phyloP scores from a whole-genome alignment of 768 basidiomycete genomes.

The Amanita rimosa region DNA sequence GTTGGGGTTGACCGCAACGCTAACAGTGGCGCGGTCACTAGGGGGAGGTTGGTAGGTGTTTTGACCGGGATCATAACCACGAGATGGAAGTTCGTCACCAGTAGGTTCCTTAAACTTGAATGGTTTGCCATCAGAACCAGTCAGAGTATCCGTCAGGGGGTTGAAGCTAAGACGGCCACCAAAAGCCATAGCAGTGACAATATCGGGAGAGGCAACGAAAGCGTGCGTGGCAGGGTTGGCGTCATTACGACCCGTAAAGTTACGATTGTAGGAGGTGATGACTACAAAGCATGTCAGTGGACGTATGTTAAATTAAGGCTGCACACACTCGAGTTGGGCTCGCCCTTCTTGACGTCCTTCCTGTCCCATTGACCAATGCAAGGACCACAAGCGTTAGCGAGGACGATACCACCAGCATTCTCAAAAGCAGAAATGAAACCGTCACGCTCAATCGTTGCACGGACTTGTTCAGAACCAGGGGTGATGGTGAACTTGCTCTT shows the following conservation, averaged over 20 bases:
- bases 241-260: constrained; percentile 99
- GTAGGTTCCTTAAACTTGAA: constrained; percentile 95
- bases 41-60: constrained; percentile 97
- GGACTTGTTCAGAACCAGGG: constrained; percentile 96
- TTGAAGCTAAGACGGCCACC: constrained; percentile 94
- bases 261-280: constrained; percentile 99
- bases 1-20: constrained; percentile 76
- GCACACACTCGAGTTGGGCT: constrained; percentile 82
- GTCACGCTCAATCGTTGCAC: constrained; percentile 95
- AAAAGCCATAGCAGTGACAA: constrained; percentile 96
- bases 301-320: neutral
- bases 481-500: constrained; percentile 98
- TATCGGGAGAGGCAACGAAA: constrained; percentile 86
- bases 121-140: constrained; percentile 83
- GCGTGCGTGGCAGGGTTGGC: constrained; percentile 99
- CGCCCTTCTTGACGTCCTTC: constrained; percentile 93
- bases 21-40: constrained; percentile 66
- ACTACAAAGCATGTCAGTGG: constrained; percentile 32
- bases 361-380: constrained; percentile 99
- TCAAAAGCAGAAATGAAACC: constrained; percentile 88
- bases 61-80: constrained; percentile 93
- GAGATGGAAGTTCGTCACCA: constrained; percentile 88
- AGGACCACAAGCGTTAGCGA: constrained; percentile 98
- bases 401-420: constrained; percentile 79
- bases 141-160: constrained; percentile 85